Percentiles rank a stretch among this genome's conserved stretches.
These are phyloP conservation scores for Colletotrichum caudatum DNA, from an alignment of 2,329 filamentous ascomycete genomes.

Conservation along the genomic window DNA sequence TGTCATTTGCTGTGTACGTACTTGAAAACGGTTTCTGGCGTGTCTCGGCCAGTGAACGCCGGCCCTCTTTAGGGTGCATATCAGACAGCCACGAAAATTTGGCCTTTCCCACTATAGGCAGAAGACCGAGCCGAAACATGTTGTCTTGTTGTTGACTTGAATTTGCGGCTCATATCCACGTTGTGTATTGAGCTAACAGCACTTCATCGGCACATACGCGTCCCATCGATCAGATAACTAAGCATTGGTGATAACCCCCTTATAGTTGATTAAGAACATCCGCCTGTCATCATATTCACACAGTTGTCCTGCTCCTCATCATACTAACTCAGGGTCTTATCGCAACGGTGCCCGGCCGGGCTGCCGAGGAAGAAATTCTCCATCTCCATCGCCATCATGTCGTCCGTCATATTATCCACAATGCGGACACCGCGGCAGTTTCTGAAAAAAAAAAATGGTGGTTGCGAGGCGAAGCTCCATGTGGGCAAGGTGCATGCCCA, in stretches of 20 bases:
- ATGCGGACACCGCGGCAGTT: constrained; percentile 54
- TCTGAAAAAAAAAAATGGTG: constrained; percentile 66
- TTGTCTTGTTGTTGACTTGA: neutral
- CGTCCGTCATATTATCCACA: constrained; percentile 51
- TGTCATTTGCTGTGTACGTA: neutral
- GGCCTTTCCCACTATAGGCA: neutral
- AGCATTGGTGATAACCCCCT: neutral
- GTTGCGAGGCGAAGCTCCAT: constrained; percentile 67
- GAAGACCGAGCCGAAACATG: neutral
- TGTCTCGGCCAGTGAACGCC: neutral
- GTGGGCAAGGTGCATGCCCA: constrained; percentile 68
- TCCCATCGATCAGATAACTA: too few species aligned
- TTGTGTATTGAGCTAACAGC: neutral
- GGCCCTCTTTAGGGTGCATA: neutral
- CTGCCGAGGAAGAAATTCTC: constrained; percentile 50
- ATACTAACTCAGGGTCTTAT: constrained; percentile 38
- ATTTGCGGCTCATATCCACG: too few species aligned
- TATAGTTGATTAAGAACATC: neutral
- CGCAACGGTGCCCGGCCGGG: constrained; percentile 50
- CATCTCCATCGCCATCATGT: constrained; percentile 56
- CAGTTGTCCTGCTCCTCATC: neutral
- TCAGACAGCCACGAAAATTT: neutral
- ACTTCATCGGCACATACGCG: too few species aligned
- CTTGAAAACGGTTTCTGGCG: neutral
- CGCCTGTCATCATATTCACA: neutral